phyloP scores from a whole-genome alignment of 208 protist species.

The Blechomonas ayalai region DNA sequence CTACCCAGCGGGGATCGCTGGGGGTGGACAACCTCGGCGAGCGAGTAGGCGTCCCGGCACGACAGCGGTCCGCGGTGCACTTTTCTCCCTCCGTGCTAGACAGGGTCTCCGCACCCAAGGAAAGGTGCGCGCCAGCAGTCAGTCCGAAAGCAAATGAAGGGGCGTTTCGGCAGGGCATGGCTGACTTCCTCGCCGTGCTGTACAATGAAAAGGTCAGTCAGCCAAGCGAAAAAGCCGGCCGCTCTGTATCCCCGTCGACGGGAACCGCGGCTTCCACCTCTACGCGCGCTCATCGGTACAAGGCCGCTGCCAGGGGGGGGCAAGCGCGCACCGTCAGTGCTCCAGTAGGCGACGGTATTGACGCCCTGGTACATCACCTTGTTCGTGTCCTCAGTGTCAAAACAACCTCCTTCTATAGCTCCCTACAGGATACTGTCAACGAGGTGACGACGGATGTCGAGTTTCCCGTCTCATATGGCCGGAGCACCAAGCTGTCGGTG shows the following conservation, averaged over 20 bases:
- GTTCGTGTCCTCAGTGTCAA: slow-evolving; percentile 20
- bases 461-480: no score
- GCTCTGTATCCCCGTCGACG: background rate
- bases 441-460: no score
- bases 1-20: no score
- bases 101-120: no score
- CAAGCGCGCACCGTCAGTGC: no score
- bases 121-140: background rate
- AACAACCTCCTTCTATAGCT: slow-evolving; percentile 2
- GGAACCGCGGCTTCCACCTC: background rate
- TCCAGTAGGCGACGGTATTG: slow-evolving; percentile 21
- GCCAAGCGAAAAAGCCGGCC: background rate
- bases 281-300: background rate
- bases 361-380: slow-evolving; percentile 22
- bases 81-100: no score
- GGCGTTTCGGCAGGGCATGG: slow-evolving; percentile 25
- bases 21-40: no score
- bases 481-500: no score
- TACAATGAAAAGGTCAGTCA: slow-evolving; percentile 9
- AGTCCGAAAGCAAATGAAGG: slow-evolving; percentile 1
- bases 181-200: slow-evolving; percentile 31
- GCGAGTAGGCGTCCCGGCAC: no score
- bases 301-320: slow-evolving; percentile 10
- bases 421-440: no score
- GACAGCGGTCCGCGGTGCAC: no score